Percentiles rank a stretch among this genome's conserved stretches.
Conservation (phyloP, 2,329 filamentous ascomycete genomes). For the Coniochaeta sp. region DNA sequence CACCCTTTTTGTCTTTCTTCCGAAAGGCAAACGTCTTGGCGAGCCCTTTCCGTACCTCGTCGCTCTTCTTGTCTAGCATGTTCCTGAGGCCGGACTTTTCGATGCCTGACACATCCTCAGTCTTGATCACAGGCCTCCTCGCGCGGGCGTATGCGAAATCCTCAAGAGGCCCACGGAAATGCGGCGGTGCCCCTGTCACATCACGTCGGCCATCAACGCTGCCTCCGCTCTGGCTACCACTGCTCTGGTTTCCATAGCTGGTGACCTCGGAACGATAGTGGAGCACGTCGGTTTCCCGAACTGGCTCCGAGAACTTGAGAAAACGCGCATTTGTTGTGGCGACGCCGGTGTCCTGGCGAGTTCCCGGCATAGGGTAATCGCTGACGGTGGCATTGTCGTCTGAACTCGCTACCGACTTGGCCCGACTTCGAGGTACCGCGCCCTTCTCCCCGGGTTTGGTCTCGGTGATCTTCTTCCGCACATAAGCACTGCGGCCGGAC, state of each 20-base stretch:
- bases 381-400: conserved; percentile 26
- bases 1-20: conserved; percentile 30
- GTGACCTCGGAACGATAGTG: conserved; percentile 17
- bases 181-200: conserved; percentile 10
- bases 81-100: conserved; percentile 46
- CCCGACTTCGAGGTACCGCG: conserved; percentile 17
- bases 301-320: conserved; percentile 35
- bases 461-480: conserved; percentile 51
- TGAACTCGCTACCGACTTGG: conserved; percentile 28
- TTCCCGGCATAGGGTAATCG: conserved; percentile 26
- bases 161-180: conserved; percentile 24
- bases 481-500: conserved; percentile 51
- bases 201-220: conserved; percentile 27
- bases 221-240: conserved; percentile 29
- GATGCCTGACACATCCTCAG: conserved; percentile 44
- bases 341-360: conserved; percentile 31
- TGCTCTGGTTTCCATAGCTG: conserved; percentile 15
- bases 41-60: conserved; percentile 44
- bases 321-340: conserved; percentile 34
- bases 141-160: conserved; percentile 36
- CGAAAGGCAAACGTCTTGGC: conserved; percentile 46
- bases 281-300: conserved; percentile 22
- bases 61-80: conserved; percentile 47
- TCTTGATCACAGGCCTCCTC: conserved; percentile 34
- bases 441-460: conserved; percentile 27